Percentiles rank a stretch among this genome's conserved stretches.
These are phyloP conservation scores for Boletales sp. DNA, from an alignment of 768 basidiomycete genomes.

Conservation along the genomic window DNA sequence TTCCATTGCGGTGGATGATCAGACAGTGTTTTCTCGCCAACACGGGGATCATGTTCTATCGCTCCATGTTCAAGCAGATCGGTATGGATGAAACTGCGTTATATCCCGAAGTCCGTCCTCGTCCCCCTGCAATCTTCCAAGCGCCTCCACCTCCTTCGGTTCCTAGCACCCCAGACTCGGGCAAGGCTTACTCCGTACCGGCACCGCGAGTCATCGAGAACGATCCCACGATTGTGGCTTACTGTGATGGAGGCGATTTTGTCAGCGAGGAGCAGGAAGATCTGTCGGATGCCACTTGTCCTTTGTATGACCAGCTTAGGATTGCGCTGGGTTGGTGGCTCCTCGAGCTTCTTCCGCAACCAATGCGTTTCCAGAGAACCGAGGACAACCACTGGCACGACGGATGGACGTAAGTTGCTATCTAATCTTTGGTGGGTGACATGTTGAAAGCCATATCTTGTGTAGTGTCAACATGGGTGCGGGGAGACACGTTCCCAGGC, in stretches of 20 bases:
- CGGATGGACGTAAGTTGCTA: slow-evolving; percentile 15
- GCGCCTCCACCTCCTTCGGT: slow-evolving; percentile 12
- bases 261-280: slow-evolving; percentile 62
- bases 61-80: slow-evolving; percentile 37
- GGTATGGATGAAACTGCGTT: slow-evolving; percentile 49
- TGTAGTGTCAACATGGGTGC: slow-evolving; percentile 36
- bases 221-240: slow-evolving; percentile 14
- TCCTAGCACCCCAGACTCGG: slow-evolving; percentile 8
- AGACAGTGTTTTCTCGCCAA: slow-evolving; percentile 57
- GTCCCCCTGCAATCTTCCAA: slow-evolving; percentile 36
- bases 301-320: slow-evolving; percentile 56
- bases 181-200: slow-evolving; percentile 6
- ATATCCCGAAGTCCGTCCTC: slow-evolving; percentile 41
- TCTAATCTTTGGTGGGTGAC: not conserved
- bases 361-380: slow-evolving; percentile 25
- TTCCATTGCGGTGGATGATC: slow-evolving; percentile 77
- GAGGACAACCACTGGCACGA: slow-evolving; percentile 14
- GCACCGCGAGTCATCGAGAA: slow-evolving; percentile 14
- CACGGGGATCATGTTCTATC: slow-evolving; percentile 57
- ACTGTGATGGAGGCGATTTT: slow-evolving; percentile 17
- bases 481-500: slow-evolving; percentile 41
- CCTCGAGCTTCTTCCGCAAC: slow-evolving; percentile 51
- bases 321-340: slow-evolving; percentile 57
- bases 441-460: not conserved
- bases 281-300: slow-evolving; percentile 50